Evolutionary conservation across 768 basidiomycete species (phyloP).

Genomic region (Rhizopogon vesiculosus): DNA sequence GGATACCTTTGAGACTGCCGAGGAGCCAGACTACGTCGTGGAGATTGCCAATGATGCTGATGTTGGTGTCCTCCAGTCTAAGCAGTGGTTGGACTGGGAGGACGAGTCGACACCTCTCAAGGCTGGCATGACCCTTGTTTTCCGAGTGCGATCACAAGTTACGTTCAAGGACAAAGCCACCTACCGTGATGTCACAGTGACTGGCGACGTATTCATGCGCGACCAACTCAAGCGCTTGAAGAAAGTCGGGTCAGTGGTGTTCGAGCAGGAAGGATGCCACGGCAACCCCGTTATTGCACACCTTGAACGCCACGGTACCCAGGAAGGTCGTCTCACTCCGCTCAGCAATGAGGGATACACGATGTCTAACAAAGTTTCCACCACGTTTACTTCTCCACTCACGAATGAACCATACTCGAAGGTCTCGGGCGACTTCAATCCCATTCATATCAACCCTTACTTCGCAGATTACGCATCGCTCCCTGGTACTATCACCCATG

Average conservation of each 20-base stretch:
- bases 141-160: conserved; percentile 84
- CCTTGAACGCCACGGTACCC: conserved; percentile 83
- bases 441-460: conserved; percentile 98
- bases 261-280: conserved; percentile 79
- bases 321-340: conserved; percentile 71
- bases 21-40: conserved; percentile 87
- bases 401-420: conserved; percentile 96
- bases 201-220: conserved; percentile 82
- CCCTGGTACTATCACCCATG: conserved; percentile 96
- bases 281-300: conserved; percentile 95
- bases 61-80: conserved; percentile 88
- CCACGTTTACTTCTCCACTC: conserved; percentile 75
- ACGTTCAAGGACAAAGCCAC: conserved; percentile 89
- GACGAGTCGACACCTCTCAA: conserved; percentile 73
- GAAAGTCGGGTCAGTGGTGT: conserved; percentile 85
- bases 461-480: conserved; percentile 92
- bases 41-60: conserved; percentile 69
- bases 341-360: conserved; percentile 87
- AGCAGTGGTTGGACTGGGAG: conserved; percentile 98
- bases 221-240: conserved; percentile 85
- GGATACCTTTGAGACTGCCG: conserved; percentile 92
- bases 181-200: conserved; percentile 75
- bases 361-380: conserved; percentile 58
- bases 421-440: conserved; percentile 97
- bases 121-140: conserved; percentile 80